A percentile compares a stretch with the other conserved stretches of the same genome.
Conservation (phyloP, 1,284 basidiomycete genomes). For the Megacollybia platyphylla region DNA sequence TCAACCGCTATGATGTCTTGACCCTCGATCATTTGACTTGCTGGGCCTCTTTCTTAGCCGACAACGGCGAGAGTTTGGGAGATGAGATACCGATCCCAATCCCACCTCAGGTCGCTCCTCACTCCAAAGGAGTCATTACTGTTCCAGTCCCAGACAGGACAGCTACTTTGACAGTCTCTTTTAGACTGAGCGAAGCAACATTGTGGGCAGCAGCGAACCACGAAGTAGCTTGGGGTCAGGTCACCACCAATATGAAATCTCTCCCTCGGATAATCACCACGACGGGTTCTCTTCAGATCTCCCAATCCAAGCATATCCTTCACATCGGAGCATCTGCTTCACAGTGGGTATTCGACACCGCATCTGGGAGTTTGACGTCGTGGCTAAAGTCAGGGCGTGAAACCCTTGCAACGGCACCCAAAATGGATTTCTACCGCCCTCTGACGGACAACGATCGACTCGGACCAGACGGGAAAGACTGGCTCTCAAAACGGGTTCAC, state of each 20-base stretch:
- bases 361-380: constrained; percentile 1
- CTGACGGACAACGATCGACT: constrained; percentile 6
- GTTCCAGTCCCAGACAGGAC: not conserved
- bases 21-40: constrained; percentile 6
- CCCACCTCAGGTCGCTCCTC: constrained; percentile 2
- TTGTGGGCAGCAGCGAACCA: constrained; percentile 6
- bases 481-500: constrained; percentile 5
- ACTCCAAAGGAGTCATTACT: not conserved
- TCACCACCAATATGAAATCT: not conserved
- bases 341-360: constrained; percentile 5
- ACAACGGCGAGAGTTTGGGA: constrained; percentile 2
- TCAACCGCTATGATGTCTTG: constrained; percentile 8
- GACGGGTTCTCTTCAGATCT: not conserved
- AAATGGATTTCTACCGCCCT: constrained; percentile 6
- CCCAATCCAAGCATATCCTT: not conserved
- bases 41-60: constrained; percentile 1
- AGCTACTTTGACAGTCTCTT: constrained; percentile 2
- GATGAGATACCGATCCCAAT: constrained; percentile 2
- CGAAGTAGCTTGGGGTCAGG: constrained; percentile 6
- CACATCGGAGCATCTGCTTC: not conserved
- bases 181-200: constrained; percentile 1
- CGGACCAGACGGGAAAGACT: constrained; percentile 3
- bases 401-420: constrained; percentile 2
- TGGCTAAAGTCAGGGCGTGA: constrained; percentile 5
- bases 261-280: not conserved